Conservation (phyloP, 148 eudicot genomes). For the Rheum nobile region DNA sequence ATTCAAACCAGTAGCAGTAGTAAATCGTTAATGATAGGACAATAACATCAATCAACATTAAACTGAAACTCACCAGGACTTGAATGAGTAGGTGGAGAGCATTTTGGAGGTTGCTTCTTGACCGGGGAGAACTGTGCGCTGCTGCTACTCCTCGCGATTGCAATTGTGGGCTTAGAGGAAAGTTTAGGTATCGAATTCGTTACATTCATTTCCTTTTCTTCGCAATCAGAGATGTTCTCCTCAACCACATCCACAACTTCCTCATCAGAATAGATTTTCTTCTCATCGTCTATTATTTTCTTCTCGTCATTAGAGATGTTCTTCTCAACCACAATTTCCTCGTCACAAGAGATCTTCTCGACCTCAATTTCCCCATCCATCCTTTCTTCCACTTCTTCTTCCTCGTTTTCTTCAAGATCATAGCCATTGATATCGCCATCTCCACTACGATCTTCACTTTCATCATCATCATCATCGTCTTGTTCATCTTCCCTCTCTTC, state of each 20-base stretch:
- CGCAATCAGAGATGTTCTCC: background rate
- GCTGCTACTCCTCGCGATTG: slow-evolving; percentile 2
- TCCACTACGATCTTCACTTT: background rate
- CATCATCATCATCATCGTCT: background rate
- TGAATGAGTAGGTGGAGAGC: background rate
- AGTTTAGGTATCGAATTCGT: background rate
- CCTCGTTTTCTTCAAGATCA: background rate
- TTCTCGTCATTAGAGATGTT: background rate
- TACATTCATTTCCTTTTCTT: slow-evolving; percentile 3
- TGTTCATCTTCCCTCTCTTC: background rate
- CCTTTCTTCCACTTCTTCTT: slow-evolving; percentile 2
- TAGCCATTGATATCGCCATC: background rate
- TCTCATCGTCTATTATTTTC: background rate
- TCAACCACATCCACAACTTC: background rate
- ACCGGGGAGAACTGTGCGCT: slow-evolving; percentile 5
- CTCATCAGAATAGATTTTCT: background rate
- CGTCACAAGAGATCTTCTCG: background rate
- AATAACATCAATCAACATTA: background rate
- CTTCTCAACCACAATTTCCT: background rate
- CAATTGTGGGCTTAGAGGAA: background rate
- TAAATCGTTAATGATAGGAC: background rate
- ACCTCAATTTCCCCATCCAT: background rate
- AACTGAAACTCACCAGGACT: slow-evolving; percentile 5
- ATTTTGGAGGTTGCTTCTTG: slow-evolving; percentile 4
- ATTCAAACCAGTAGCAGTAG: background rate